Evolutionary conservation across 2,329 filamentous ascomycete species (phyloP), one percentile per base, ranked within the genome.

Genomic region (Fusarium drepaniforme): DNA sequence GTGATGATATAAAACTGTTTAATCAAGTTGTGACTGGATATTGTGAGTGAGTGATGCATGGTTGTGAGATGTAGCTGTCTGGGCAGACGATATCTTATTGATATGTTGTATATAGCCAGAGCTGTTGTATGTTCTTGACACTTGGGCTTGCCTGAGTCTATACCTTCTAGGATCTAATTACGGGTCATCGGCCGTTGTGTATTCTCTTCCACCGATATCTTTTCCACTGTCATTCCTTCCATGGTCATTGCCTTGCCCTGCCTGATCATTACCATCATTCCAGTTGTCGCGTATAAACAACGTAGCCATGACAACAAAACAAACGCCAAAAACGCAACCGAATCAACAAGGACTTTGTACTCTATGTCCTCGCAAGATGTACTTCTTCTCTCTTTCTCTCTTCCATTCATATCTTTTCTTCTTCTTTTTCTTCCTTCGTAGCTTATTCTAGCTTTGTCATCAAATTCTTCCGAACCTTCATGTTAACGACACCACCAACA

Each of bases 401-500:
- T 56, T 21, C 11, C 28, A 33, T n/a, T 9, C 18, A 33, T 30
- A 25, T 25, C 25, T 28, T 28, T 28, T 28, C 51, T 37, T 49
- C 16, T 46, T 44, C 5, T 13, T n/a, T 18, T 35, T 16, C n/a
- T 67, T 76, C 69, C 15, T 49, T 46, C 3, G 46, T 13, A 18
- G 46, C 25, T 28, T 21, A 84, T 64, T 82, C 88, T 68, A 94
- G 80, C 77, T 82, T 88, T 76, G 85, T 85, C 92, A 97, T 95
- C 77, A 96, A 81, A 64, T 81, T 85, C 79, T 85, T 86, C 77
- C 95, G 88, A 53, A 96, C 86, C 79, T 93, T 92, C 69, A 88
- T 88, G 83, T 98, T 98, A 13, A 97, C 93, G 13, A 97, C 94
- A 0, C 95, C 95, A 1, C 95, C 96, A 15, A 97, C 88, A 3